Conservation (phyloP, 129 eudicot genomes). For the Deinandra increscens region DNA sequence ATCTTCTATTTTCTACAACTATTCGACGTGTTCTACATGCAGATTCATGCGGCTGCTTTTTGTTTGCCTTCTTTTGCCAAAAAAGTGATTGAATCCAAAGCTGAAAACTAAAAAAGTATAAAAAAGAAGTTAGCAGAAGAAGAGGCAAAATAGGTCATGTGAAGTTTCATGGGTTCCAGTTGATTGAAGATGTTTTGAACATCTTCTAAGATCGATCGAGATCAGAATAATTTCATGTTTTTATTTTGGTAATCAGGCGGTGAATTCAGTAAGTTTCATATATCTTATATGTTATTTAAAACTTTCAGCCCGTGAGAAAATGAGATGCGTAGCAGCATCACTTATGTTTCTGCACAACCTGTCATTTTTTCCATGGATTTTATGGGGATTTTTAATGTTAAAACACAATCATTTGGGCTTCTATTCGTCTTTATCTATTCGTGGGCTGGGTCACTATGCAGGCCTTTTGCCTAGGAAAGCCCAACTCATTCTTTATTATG, state of each 20-base stretch:
- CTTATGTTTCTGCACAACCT: constrained; percentile 27
- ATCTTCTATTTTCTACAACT: neutral
- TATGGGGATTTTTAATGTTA: constrained; percentile 13
- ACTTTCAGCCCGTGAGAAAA: constrained; percentile 3
- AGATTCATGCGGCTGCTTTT: constrained; percentile 95
- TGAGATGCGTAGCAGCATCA: constrained; percentile 17
- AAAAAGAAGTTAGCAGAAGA: constrained; percentile 8
- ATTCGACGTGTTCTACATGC: constrained; percentile 18
- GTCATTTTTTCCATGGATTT: constrained; percentile 19
- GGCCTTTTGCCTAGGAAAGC: neutral
- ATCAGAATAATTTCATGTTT: constrained; percentile 31
- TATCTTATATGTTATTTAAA: neutral
- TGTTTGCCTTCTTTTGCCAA: constrained; percentile 93
- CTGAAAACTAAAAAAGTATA: constrained; percentile 28
- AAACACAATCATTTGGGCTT: constrained; percentile 19
- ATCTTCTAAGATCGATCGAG: constrained; percentile 24
- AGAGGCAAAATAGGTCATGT: constrained; percentile 33
- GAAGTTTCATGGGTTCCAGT: constrained; percentile 27
- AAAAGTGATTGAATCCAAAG: constrained; percentile 74
- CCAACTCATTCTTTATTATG: too few relatives aligned
- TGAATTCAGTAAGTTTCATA: constrained; percentile 7
- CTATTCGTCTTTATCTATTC: neutral
- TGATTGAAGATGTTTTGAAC: constrained; percentile 28
- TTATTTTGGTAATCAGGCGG: constrained; percentile 9
- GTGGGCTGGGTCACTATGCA: neutral